Percentiles rank a stretch among this genome's conserved stretches.
phyloP scores from a whole-genome alignment of 1,284 basidiomycete species.

The Xerocomus tenax region DNA sequence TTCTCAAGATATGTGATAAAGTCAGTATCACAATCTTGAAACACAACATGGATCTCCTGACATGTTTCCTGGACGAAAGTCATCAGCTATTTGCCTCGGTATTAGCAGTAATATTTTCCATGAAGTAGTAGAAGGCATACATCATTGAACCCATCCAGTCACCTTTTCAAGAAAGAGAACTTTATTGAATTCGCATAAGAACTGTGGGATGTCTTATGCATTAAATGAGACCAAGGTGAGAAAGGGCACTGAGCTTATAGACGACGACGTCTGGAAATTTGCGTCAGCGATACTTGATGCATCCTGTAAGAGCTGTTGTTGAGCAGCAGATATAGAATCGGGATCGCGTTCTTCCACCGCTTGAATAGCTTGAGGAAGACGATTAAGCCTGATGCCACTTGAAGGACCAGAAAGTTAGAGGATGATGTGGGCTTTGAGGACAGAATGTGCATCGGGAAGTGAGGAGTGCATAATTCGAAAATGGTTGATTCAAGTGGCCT shows the following conservation, averaged over 20 bases:
- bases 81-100: too few relatives aligned
- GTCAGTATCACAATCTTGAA: too few relatives aligned
- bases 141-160: too few relatives aligned
- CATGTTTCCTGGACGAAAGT: too few relatives aligned
- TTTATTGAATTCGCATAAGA: too few relatives aligned
- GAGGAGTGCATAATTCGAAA: slow-evolving; percentile 66
- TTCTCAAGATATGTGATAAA: too few relatives aligned
- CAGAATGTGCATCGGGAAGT: slow-evolving; percentile 62
- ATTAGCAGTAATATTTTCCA: too few relatives aligned
- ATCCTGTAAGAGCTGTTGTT: slow-evolving; percentile 55
- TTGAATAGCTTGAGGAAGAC: slow-evolving; percentile 64
- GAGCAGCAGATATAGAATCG: slow-evolving; percentile 43
- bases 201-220: too few relatives aligned
- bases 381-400: slow-evolving; percentile 73
- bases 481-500: slow-evolving; percentile 50
- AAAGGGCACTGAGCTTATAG: slow-evolving; percentile 35
- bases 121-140: too few relatives aligned
- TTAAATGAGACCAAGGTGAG: too few relatives aligned
- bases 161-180: too few relatives aligned
- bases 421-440: slow-evolving; percentile 70
- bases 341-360: slow-evolving; percentile 60
- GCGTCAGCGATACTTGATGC: slow-evolving; percentile 60
- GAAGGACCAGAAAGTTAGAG: slow-evolving; percentile 78
- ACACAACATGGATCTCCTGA: too few relatives aligned
- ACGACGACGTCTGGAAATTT: slow-evolving; percentile 57